These are phyloP conservation scores for Suhomyces maxii DNA, from an alignment of 1,139 yeast genomes.

Conservation along the genomic window DNA sequence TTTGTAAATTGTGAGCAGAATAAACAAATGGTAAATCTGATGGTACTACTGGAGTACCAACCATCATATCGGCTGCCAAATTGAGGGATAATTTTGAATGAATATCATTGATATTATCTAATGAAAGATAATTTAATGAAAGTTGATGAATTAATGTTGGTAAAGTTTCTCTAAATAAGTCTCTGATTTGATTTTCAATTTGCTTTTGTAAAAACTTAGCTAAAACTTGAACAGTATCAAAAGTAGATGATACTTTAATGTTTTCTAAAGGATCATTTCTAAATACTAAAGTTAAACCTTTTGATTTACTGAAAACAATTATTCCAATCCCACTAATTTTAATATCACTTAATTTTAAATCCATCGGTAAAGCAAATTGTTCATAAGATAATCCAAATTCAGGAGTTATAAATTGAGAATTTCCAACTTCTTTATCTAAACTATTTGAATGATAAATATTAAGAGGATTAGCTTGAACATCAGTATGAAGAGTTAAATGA, in stretches of 20 bases:
- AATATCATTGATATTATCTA: slow-evolving; percentile 36
- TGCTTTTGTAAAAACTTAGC: slow-evolving; percentile 79
- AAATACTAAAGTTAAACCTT: slow-evolving; percentile 83
- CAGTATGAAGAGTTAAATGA: slow-evolving; percentile 73
- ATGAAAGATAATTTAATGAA: slow-evolving; percentile 67
- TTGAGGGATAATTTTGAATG: slow-evolving; percentile 29
- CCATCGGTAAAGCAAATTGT: slow-evolving; percentile 76
- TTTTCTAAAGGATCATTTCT: slow-evolving; percentile 86
- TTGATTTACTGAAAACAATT: slow-evolving; percentile 76
- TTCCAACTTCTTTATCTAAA: slow-evolving; percentile 37
- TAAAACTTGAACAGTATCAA: slow-evolving; percentile 80
- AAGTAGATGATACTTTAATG: slow-evolving; percentile 79
- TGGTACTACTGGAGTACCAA: slow-evolving; percentile 7
- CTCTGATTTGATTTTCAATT: slow-evolving; percentile 78
- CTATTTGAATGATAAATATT: slow-evolving; percentile 62
- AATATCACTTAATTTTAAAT: slow-evolving; percentile 71
- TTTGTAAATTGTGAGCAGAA: slow-evolving; percentile 55
- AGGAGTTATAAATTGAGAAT: slow-evolving; percentile 57
- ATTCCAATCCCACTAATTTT: slow-evolving; percentile 79
- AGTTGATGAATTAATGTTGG: slow-evolving; percentile 80
- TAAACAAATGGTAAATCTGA: slow-evolving; percentile 13
- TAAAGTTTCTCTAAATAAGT: slow-evolving; percentile 76
- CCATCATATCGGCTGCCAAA: slow-evolving; percentile 5
- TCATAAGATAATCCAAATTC: slow-evolving; percentile 65
- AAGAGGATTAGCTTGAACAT: slow-evolving; percentile 82